Evolutionary conservation across 2,329 filamentous ascomycete genomes (phyloP), one percentile per base, ranked within the genome.

Genomic region (Arthroderma sp.): DNA sequence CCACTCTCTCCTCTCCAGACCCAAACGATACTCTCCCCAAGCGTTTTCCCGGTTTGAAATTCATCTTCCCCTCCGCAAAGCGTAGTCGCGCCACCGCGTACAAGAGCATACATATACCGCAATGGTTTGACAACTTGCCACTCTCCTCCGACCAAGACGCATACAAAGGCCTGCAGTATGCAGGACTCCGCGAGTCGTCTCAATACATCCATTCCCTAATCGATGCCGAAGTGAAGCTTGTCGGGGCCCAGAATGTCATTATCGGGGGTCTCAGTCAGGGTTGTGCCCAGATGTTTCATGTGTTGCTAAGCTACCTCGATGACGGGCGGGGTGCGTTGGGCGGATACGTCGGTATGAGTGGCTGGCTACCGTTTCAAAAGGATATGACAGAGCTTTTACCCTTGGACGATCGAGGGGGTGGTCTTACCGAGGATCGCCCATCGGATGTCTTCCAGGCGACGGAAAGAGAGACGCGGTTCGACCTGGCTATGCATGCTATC

Each of bases 301-400:
- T 48, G 15, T 44, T 54, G 43, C 45, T 55, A 42, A 49, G 40
- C 4, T 52, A 47, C 37, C 48, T 47, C 38, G 43, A 42, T 41
- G 44, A 44, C n/a, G 44, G 40, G 8, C 29, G 36, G 29, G 46
- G 44, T 9, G 28, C 40, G 4, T 40, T 52, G 50, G 66, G 65
- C 0, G 66, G 64, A 0, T 65, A 61, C 43, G 52, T 71, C n/a
- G 66, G 67, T 2, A 67, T 69, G 58, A 63, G 62, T 46, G 66
- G 64, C 1, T 70, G 57, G 50, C 49, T 70, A 2, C 61, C 65
- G 2, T 70, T 64, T 44, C 52, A 53, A 5, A 40, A 50, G 0
- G 60, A 68, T 8, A 55, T 70, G 4, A 50, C 61, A 15, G 53
- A 56, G 5, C 49, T 22, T 22, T 22, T 22, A 22, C 15, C 15